Percentiles rank a stretch among this genome's conserved stretches.
Conservation (phyloP, 495 filamentous ascomycete genomes). For the Hyaloscypha bicolor region DNA sequence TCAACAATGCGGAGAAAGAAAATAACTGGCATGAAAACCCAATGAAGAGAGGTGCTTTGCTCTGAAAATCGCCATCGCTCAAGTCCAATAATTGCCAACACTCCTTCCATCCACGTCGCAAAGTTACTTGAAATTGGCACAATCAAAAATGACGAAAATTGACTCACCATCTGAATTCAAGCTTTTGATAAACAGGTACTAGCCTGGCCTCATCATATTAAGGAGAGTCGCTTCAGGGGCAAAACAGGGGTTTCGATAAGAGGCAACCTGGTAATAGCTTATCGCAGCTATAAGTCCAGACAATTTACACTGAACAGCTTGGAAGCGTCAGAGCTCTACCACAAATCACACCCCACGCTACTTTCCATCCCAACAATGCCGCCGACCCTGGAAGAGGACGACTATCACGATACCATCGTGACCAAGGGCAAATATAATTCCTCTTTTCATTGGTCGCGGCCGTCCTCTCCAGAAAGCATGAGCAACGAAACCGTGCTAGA, state of each 20-base stretch:
- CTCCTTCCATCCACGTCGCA: too few relatives aligned
- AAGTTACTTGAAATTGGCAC: too few relatives aligned
- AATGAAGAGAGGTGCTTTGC: not conserved
- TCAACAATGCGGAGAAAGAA: not conserved
- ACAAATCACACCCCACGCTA: slow-evolving; percentile 10
- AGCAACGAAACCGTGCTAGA: slow-evolving; percentile 19
- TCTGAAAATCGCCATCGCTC: too few relatives aligned
- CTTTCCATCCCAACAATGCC: slow-evolving; percentile 26
- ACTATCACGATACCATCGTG: slow-evolving; percentile 27
- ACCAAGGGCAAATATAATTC: slow-evolving; percentile 27
- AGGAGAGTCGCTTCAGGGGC: not conserved
- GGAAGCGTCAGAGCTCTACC: not conserved
- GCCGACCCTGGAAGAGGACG: slow-evolving; percentile 18
- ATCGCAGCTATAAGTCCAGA: not conserved
- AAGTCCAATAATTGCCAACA: too few relatives aligned
- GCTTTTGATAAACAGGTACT: too few relatives aligned
- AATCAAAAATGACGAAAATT: too few relatives aligned
- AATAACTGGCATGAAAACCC: not conserved
- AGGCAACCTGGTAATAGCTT: not conserved
- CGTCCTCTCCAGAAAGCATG: slow-evolving; percentile 28
- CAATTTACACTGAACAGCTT: slow-evolving; percentile 13
- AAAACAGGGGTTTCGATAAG: not conserved
- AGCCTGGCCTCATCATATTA: not conserved
- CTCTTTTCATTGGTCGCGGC: slow-evolving; percentile 9
- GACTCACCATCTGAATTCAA: too few relatives aligned